Evolutionary conservation across 352 stramenopile genomes (phyloP).

Genomic region (Globisporangium solare): DNA sequence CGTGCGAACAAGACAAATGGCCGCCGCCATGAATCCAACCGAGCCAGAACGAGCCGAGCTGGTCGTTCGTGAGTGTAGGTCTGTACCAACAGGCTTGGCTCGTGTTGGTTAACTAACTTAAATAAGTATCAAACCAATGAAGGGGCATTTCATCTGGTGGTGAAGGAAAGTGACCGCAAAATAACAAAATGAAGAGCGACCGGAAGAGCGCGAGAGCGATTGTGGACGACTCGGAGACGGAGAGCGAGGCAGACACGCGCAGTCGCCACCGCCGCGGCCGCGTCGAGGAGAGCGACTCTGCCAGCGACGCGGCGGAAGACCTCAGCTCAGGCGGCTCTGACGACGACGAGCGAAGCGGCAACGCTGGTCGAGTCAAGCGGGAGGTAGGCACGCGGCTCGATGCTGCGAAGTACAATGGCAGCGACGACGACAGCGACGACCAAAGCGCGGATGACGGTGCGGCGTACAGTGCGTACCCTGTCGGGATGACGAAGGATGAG

Average conservation of each 20-base stretch:
- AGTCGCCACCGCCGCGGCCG: neutral
- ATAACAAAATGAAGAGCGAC: neutral
- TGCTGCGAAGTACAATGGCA: slow-evolving; percentile 8
- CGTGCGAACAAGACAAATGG: neutral
- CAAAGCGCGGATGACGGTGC: slow-evolving; percentile 10
- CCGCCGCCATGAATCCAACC: neutral
- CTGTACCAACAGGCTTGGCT: neutral
- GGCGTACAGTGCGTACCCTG: neutral
- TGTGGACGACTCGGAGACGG: slow-evolving; percentile 21
- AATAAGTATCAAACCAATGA: too few species aligned
- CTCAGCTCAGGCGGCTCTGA: slow-evolving; percentile 5
- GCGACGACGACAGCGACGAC: slow-evolving; percentile 11
- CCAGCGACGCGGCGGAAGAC: slow-evolving; percentile 11
- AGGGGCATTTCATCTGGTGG: too few species aligned
- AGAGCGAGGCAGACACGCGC: slow-evolving; percentile 17
- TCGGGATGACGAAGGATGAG: neutral
- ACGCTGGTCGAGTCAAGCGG: neutral
- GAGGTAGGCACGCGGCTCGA: neutral
- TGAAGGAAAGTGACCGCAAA: too few species aligned
- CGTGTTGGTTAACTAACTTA: neutral
- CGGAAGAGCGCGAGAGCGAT: neutral
- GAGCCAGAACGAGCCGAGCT: neutral
- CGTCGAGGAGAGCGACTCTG: slow-evolving; percentile 15
- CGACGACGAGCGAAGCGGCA: slow-evolving; percentile 1
- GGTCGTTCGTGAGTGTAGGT: too few species aligned